These are phyloP conservation scores for Tillandsia fasciculata DNA, from an alignment of 176 grass and related monocot species.

Conservation along the genomic window DNA sequence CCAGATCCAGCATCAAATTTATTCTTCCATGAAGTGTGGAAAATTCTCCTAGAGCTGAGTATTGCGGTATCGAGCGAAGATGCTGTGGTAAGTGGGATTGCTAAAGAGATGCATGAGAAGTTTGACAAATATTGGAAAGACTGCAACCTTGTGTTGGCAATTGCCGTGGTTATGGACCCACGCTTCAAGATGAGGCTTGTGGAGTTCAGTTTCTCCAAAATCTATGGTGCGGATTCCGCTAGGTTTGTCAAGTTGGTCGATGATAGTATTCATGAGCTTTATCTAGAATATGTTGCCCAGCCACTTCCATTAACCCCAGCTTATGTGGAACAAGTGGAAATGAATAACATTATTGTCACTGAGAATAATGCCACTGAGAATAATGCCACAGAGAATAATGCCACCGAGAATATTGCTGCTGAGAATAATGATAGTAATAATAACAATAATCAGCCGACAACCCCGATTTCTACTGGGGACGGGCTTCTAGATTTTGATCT, in stretches of 20 bases:
- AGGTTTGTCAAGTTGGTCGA: slow-evolving; percentile 38
- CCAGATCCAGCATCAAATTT: slow-evolving; percentile 33
- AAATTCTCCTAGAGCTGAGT: slow-evolving; percentile 29
- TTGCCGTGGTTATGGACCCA: slow-evolving; percentile 53
- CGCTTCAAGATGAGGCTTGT: slow-evolving; percentile 43
- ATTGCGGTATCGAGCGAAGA: slow-evolving; percentile 16
- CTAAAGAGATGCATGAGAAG: slow-evolving; percentile 26
- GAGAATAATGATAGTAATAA: not conserved
- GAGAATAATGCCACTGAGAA: slow-evolving; percentile 9
- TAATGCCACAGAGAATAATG: slow-evolving; percentile 6
- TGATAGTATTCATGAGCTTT: slow-evolving; percentile 33
- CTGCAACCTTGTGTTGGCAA: slow-evolving; percentile 38
- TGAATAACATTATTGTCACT: not conserved
- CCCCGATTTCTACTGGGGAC: slow-evolving; percentile 5
- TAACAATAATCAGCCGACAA: slow-evolving; percentile 17
- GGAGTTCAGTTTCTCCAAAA: slow-evolving; percentile 39
- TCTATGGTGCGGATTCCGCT: slow-evolving; percentile 23
- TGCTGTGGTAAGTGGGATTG: slow-evolving; percentile 22
- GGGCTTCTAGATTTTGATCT: slow-evolving; percentile 28
- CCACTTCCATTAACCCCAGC: slow-evolving; percentile 17
- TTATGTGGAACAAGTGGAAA: slow-evolving; percentile 4
- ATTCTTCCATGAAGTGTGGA: slow-evolving; percentile 44
- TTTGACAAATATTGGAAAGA: slow-evolving; percentile 52
- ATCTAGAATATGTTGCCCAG: slow-evolving; percentile 25
- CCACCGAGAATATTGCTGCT: not conserved